Base-by-base conservation (phyloP, 768 basidiomycete species). In the Pleurotus sapidus region DNA sequence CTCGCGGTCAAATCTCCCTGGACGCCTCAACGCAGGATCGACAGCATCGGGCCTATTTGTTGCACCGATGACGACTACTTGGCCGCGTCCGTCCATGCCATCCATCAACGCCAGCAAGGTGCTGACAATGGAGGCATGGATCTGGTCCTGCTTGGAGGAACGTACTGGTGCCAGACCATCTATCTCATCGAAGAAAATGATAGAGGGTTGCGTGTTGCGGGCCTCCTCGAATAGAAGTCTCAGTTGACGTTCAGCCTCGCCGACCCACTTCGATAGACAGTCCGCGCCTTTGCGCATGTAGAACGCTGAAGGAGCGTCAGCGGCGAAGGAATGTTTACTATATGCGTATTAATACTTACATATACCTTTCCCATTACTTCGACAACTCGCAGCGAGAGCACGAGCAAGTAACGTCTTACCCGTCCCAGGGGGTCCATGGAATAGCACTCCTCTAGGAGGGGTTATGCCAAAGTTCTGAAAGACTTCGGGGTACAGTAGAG, bases 281-380 rank as follows among this genome's bases (percentile, higher is more conserved):
- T 99, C 97, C 34, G 97, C 97, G 17, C 97, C 97, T 74, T 99
- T 99, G 49, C 97, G 89, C 97, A 99, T 98, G 80, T 96, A 99
- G 78, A 99, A 99, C 1, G 97, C 95, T 95, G 62, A 0, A 14
- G 24, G 18, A 42, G 38, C 18, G 39, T 27, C 17, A 58, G 49
- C 27, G 6, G 9, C 8, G 20, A 14, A 2, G 42, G 55, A 25
- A 17, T 17, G 54, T 45, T 4, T 30, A 43, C 8, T 46, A 23
- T n/a, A 40, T 1, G 34, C 40, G 11, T n/a, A n/a, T 48, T 18
- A 9, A 5, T 25, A 79, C 91, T 50, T 69, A 95, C 94, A 89
- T 47, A 98, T 94, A 63, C 89, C 87, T 59, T 89, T 87, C 42
- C 93, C 94, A 37, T 91, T 86, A 0, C 88, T 86, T 30, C 91